Conservation (phyloP, 768 basidiomycete species). For the Suillus cothurnatus region DNA sequence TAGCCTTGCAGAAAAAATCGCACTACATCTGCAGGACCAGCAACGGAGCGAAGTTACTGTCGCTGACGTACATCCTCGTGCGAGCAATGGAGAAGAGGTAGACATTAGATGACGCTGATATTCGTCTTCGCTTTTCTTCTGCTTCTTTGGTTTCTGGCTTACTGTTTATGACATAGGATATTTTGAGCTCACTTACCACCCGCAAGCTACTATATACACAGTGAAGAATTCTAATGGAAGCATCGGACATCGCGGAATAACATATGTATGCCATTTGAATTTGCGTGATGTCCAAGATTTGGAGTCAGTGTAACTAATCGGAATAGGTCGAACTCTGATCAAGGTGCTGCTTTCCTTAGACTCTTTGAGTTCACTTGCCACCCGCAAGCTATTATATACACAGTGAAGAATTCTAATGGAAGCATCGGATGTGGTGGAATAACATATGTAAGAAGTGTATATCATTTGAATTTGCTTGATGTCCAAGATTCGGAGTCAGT, state of each 20-base stretch:
- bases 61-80: neutral
- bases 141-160: neutral
- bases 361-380: neutral
- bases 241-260: neutral
- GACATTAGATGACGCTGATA: neutral
- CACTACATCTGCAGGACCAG: constrained; percentile 22
- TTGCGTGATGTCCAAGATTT: neutral
- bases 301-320: neutral
- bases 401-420: neutral
- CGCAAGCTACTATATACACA: neutral
- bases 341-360: neutral
- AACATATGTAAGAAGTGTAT: neutral
- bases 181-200: neutral
- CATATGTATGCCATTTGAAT: neutral
- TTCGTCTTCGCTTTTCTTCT: neutral
- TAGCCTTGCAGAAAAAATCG: constrained; percentile 42
- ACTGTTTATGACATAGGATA: neutral
- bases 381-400: neutral
- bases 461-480: neutral
- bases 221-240: neutral
- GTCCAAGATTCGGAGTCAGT: neutral
- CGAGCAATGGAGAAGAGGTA: neutral
- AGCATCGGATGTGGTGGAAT: neutral
- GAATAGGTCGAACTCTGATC: neutral
- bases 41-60: neutral